Evolutionary conservation across 2,329 filamentous ascomycete genomes (phyloP).

Genomic region (Macrophomina phaseolina): DNA sequence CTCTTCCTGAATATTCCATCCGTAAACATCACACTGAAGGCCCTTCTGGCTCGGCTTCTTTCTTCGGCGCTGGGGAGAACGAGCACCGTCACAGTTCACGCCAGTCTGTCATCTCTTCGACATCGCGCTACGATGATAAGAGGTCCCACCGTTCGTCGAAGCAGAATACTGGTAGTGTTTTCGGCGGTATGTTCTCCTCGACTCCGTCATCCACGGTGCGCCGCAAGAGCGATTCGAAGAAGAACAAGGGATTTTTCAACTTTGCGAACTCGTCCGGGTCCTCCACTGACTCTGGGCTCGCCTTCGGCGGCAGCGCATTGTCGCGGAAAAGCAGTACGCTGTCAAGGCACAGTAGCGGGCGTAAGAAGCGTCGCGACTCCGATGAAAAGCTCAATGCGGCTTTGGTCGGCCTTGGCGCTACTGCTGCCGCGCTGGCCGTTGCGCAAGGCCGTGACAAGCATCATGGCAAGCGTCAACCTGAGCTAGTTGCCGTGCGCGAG

Average conservation of each 20-base stretch:
- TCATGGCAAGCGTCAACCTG: slow-evolving; percentile 35
- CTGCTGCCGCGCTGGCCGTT: slow-evolving; percentile 55
- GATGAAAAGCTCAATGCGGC: slow-evolving; percentile 55
- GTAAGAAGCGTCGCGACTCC: slow-evolving; percentile 45
- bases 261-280: slow-evolving; percentile 55
- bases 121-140: slow-evolving; percentile 3
- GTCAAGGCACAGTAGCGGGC: slow-evolving; percentile 33
- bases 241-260: slow-evolving; percentile 55
- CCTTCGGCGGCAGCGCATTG: slow-evolving; percentile 47
- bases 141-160: slow-evolving; percentile 34
- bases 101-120: slow-evolving; percentile 9
- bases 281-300: slow-evolving; percentile 53
- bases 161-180: slow-evolving; percentile 37
- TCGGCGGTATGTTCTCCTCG: slow-evolving; percentile 67
- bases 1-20: slow-evolving; percentile 38
- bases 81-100: slow-evolving; percentile 14
- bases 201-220: slow-evolving; percentile 36
- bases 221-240: slow-evolving; percentile 42
- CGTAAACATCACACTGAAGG: slow-evolving; percentile 41
- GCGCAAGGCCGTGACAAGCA: slow-evolving; percentile 44
- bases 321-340: slow-evolving; percentile 31
- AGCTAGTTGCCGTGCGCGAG: slow-evolving; percentile 44
- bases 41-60: slow-evolving; percentile 30
- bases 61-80: slow-evolving; percentile 17
- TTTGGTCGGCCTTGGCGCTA: slow-evolving; percentile 53